phyloP scores from a whole-genome alignment of 2,329 filamentous ascomycete species.

The Talaromyces rugulosus region DNA sequence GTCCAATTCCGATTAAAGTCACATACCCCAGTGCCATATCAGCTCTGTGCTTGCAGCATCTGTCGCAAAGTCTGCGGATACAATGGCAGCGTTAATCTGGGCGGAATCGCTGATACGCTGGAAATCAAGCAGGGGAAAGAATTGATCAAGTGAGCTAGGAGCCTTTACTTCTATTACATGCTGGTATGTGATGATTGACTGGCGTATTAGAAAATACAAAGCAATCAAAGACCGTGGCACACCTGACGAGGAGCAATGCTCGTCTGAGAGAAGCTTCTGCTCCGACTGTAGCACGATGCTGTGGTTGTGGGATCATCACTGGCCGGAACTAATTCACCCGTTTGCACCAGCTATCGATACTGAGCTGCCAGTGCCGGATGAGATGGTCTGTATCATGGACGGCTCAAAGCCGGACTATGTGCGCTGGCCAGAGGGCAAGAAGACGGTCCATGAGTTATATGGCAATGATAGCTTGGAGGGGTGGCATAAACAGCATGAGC shows the following conservation, averaged over 20 bases:
- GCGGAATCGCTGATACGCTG: slow-evolving; percentile 40
- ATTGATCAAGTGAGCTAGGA: slow-evolving; percentile 38
- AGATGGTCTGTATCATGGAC: slow-evolving; percentile 45
- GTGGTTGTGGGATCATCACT: slow-evolving; percentile 45
- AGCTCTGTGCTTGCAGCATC: slow-evolving; percentile 48
- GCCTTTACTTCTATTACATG: neutral
- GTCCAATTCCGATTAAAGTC: slow-evolving; percentile 46
- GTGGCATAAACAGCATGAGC: slow-evolving; percentile 43
- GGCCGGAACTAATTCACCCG: slow-evolving; percentile 47
- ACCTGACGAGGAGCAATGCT: slow-evolving; percentile 32
- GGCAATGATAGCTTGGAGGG: slow-evolving; percentile 38
- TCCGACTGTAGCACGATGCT: slow-evolving; percentile 45
- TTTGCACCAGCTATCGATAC: slow-evolving; percentile 49
- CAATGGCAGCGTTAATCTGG: slow-evolving; percentile 44
- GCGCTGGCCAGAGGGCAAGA: slow-evolving; percentile 46
- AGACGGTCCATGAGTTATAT: slow-evolving; percentile 38
- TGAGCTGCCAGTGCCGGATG: slow-evolving; percentile 40
- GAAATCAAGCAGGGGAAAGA: slow-evolving; percentile 39
- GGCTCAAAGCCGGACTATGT: slow-evolving; percentile 45
- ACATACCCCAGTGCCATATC: slow-evolving; percentile 46
- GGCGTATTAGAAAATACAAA: slow-evolving; percentile 39
- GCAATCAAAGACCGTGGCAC: slow-evolving; percentile 43
- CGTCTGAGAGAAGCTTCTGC: slow-evolving; percentile 46
- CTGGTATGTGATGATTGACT: neutral
- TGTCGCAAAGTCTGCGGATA: slow-evolving; percentile 47